phyloP scores from a whole-genome alignment of 1,139 yeast genomes.

The Yamadazyma kanchanaburiensis region DNA sequence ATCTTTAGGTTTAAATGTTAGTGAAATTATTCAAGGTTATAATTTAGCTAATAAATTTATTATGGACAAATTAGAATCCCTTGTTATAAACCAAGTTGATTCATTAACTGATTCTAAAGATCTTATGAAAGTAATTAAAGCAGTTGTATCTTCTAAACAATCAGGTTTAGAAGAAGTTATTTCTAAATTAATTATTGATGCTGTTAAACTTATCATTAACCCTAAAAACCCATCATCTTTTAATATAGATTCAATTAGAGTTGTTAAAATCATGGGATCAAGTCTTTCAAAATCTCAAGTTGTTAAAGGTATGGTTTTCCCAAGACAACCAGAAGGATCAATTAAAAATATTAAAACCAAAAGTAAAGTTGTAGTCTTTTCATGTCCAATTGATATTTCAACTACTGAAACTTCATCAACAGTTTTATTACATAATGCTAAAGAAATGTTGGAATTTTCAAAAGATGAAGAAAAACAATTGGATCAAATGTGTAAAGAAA shows the following conservation, averaged over 20 bases:
- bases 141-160: slow-evolving; percentile 92
- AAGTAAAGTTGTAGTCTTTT: slow-evolving; percentile 87
- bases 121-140: slow-evolving; percentile 71
- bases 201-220: slow-evolving; percentile 69
- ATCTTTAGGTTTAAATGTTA: slow-evolving; percentile 81
- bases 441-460: slow-evolving; percentile 94
- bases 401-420: slow-evolving; percentile 98
- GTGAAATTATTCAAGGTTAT: slow-evolving; percentile 88
- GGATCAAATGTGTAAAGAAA: slow-evolving; percentile 81
- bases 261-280: slow-evolving; percentile 95
- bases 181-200: slow-evolving; percentile 79
- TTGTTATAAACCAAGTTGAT: slow-evolving; percentile 62
- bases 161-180: slow-evolving; percentile 82
- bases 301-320: slow-evolving; percentile 96
- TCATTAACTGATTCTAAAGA: slow-evolving; percentile 54
- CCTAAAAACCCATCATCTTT: slow-evolving; percentile 63
- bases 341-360: slow-evolving; percentile 57
- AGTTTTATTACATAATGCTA: slow-evolving; percentile 88
- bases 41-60: slow-evolving; percentile 79
- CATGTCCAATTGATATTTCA: slow-evolving; percentile 91
- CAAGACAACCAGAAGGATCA: slow-evolving; percentile 92
- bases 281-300: slow-evolving; percentile 73
- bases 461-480: slow-evolving; percentile 95
- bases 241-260: slow-evolving; percentile 91
- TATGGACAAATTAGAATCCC: slow-evolving; percentile 59